Evolutionary conservation across 768 basidiomycete genomes (phyloP), one percentile per base, ranked within the genome.

Genomic region (Fomitopsis serialis): DNA sequence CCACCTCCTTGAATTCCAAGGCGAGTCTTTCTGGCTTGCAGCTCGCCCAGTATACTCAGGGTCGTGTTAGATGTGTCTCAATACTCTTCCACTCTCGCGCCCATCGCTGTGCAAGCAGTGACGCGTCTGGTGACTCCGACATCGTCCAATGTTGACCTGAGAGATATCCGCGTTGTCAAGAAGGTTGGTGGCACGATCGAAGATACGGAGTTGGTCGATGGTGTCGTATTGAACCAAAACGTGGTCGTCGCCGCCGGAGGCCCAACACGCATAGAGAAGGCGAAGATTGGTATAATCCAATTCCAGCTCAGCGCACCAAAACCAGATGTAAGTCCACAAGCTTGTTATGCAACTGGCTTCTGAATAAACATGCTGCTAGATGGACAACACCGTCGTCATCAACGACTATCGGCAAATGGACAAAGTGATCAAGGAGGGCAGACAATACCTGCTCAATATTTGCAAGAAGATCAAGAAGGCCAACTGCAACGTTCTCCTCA

Each of bases 341-440:
- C 24, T 57, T 19, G 15, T 32, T 34, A 4, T 19, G n/a, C 36
- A 46, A 40, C 23, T 5, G 27, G 24, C 17, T 29, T 34, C 46
- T 17, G 37, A 66, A 58, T 61, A 57, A 5, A 56, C 27, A 5
- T 29, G 54, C 40, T 8, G 46, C 10, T 61, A 98, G 95, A 99
- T 99, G 96, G 97, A 99, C 72, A 98, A 99, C 76, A 98, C 96
- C 4, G 94, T 99, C 42, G 89, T 98, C 48, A 98, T 99, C 62
- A 98, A 96, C 58, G 96, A 99, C 72, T 99, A 99, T 74, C 87
- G 97, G 17, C 97, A 98, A 69, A 98, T 99, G 96, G 97, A 98
- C 79, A 97, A 98, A 70, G 94, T 98, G 54, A 87, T 99, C 72
- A 98, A 99, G 72, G 97, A 99, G 71, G 96, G 96, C 54, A 89